Percentiles rank a stretch among this genome's conserved stretches.
Conservation (phyloP, 2,329 filamentous ascomycete genomes). For the Aspergillus floridensis region DNA sequence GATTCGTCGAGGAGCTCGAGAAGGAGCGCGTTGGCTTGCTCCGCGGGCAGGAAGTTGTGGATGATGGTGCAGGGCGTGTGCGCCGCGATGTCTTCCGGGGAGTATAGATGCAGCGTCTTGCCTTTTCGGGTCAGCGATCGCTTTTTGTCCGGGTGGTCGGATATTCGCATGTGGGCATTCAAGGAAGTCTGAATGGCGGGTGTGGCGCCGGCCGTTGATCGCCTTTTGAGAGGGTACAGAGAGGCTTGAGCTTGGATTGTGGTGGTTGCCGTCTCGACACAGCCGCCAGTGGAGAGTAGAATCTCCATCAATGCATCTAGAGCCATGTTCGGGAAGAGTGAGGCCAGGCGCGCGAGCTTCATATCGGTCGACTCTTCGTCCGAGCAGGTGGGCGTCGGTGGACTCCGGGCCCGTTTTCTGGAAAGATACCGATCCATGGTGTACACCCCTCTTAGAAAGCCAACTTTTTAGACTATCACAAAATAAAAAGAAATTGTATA, state of each 20-base stretch:
- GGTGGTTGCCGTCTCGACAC: conserved; percentile 63
- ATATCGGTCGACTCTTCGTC: conserved; percentile 81
- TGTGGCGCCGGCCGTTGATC: conserved; percentile 36
- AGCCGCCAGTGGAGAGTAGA: conserved; percentile 74
- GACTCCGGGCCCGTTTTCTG: conserved; percentile 34
- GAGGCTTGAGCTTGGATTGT: conserved; percentile 46
- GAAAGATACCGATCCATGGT: conserved; percentile 44
- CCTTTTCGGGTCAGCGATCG: conserved; percentile 68
- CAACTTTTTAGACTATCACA: neutral
- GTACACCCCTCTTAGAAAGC: conserved; percentile 6
- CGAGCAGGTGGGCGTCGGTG: neutral
- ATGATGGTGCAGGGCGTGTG: conserved; percentile 90
- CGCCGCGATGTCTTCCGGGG: conserved; percentile 73
- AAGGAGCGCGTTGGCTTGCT: conserved; percentile 71
- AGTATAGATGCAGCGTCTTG: conserved; percentile 78
- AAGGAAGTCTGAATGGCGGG: conserved; percentile 65
- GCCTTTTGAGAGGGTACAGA: conserved; percentile 23
- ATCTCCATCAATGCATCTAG: conserved; percentile 73
- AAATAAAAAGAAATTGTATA: neutral
- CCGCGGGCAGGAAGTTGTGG: conserved; percentile 77
- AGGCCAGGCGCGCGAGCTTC: conserved; percentile 80
- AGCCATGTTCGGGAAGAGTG: conserved; percentile 64
- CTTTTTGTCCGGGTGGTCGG: conserved; percentile 29
- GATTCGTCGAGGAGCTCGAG: conserved; percentile 73
- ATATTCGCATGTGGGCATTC: conserved; percentile 46